Evolutionary conservation across 2,329 filamentous ascomycete genomes (phyloP).

Genomic region (Aspergillus transmontanensis): DNA sequence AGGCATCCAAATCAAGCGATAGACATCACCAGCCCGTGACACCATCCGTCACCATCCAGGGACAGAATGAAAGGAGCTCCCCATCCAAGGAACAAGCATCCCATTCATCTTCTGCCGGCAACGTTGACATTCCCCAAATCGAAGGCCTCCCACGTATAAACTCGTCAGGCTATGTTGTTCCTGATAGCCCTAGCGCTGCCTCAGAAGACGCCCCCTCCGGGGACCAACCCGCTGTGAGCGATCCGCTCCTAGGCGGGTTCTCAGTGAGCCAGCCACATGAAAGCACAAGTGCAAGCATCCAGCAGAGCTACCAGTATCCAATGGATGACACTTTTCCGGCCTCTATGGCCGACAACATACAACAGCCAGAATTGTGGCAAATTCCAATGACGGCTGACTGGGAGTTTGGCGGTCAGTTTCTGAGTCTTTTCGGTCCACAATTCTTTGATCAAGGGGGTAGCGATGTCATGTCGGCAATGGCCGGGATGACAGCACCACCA

Average conservation of each 20-base stretch:
- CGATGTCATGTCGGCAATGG: background rate
- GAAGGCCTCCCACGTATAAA: conserved; percentile 36
- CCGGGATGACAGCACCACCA: background rate
- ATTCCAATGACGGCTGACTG: conserved; percentile 90
- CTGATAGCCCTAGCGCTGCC: conserved; percentile 23
- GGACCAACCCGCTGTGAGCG: background rate
- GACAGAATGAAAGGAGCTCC: conserved; percentile 3
- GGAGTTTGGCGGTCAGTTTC: conserved; percentile 52
- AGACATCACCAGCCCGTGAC: conserved; percentile 11
- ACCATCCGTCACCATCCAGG: background rate
- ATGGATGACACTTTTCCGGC: conserved; percentile 23
- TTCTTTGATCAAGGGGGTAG: background rate
- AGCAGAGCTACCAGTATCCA: background rate
- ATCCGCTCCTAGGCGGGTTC: background rate
- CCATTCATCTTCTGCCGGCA: conserved; percentile 8
- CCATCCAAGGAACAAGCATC: conserved; percentile 12
- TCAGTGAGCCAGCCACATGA: background rate
- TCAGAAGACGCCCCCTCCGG: background rate
- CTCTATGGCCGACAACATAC: conserved; percentile 22
- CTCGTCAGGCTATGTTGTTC: conserved; percentile 36
- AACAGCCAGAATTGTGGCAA: conserved; percentile 72
- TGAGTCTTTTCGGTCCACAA: conserved; percentile 24
- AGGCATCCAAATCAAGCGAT: conserved; percentile 54
- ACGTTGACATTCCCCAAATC: conserved; percentile 28
- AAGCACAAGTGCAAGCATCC: background rate